Evolutionary conservation across 371 early-diverging fungal genomes (phyloP).

Genomic region (Mucor plumbeus): DNA sequence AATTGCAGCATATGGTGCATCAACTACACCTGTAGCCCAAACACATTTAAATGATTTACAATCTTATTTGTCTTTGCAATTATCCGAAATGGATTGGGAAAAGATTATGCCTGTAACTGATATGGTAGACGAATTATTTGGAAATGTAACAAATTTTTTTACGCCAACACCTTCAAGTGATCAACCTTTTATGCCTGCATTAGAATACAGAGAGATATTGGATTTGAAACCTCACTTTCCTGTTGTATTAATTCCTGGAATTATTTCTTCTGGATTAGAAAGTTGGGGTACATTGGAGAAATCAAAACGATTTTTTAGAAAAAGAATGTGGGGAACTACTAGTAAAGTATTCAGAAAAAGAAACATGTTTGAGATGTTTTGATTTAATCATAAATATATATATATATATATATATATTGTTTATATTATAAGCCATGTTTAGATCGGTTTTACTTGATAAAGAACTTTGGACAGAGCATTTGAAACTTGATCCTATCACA

Average conservation of each 20-base stretch:
- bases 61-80: slow-evolving; percentile 43
- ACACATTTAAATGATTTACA: slow-evolving; percentile 44
- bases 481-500: slow-evolving; percentile 81
- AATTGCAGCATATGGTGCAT: slow-evolving; percentile 34
- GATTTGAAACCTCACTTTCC: slow-evolving; percentile 65
- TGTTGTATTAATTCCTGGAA: slow-evolving; percentile 91
- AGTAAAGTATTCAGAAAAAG: slow-evolving; percentile 42
- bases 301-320: slow-evolving; percentile 81
- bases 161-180: slow-evolving; percentile 56
- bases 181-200: slow-evolving; percentile 56
- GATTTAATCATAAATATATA: too few relatives aligned
- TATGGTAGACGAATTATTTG: slow-evolving; percentile 73
- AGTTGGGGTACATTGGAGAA: slow-evolving; percentile 86
- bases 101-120: slow-evolving; percentile 70
- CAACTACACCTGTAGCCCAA: slow-evolving; percentile 48
- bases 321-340: slow-evolving; percentile 91
- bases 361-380: background rate
- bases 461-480: slow-evolving; percentile 83
- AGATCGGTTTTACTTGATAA: slow-evolving; percentile 83
- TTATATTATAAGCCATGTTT: slow-evolving; percentile 67
- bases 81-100: slow-evolving; percentile 68
- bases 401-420: too few relatives aligned
- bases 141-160: slow-evolving; percentile 64
- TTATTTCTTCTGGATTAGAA: slow-evolving; percentile 91
- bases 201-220: slow-evolving; percentile 40